Conservation (phyloP, 306 rosid species). For the Hippophae rhamnoides region DNA sequence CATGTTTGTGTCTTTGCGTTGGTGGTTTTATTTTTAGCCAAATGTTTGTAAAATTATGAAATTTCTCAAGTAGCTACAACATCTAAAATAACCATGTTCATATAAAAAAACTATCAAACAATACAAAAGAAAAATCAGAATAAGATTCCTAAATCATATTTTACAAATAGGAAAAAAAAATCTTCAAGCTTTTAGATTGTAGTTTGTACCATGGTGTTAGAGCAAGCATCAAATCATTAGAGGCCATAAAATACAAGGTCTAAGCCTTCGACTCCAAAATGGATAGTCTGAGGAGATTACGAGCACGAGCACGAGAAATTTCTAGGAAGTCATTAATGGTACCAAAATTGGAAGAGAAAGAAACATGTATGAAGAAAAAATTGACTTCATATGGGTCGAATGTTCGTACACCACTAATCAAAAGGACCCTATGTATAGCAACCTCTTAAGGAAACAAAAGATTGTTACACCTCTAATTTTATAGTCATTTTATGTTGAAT, state of each 20-base stretch:
- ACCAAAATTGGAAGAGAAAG: constrained; percentile 89
- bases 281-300: constrained; percentile 42
- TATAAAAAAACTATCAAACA: constrained; percentile 25
- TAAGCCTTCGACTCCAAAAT: constrained; percentile 77
- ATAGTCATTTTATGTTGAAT: constrained; percentile 58
- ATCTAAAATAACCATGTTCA: constrained; percentile 61
- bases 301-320: constrained; percentile 85
- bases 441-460: constrained; percentile 82
- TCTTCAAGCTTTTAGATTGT: too few relatives aligned
- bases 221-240: constrained; percentile 82
- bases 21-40: constrained; percentile 57
- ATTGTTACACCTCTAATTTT: constrained; percentile 43
- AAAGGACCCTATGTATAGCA: constrained; percentile 60
- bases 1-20: constrained; percentile 75
- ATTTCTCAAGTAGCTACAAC: constrained; percentile 66
- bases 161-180: too few relatives aligned
- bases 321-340: constrained; percentile 78
- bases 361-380: constrained; percentile 83
- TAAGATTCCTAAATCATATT: background rate
- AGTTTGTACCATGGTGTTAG: constrained; percentile 60
- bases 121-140: background rate
- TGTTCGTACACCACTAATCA: constrained; percentile 49
- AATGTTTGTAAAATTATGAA: constrained; percentile 83
- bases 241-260: constrained; percentile 90
- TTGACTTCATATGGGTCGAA: constrained; percentile 63